phyloP scores from a whole-genome alignment of 352 stramenopile species.

The Hyaloperonospora brassicae region DNA sequence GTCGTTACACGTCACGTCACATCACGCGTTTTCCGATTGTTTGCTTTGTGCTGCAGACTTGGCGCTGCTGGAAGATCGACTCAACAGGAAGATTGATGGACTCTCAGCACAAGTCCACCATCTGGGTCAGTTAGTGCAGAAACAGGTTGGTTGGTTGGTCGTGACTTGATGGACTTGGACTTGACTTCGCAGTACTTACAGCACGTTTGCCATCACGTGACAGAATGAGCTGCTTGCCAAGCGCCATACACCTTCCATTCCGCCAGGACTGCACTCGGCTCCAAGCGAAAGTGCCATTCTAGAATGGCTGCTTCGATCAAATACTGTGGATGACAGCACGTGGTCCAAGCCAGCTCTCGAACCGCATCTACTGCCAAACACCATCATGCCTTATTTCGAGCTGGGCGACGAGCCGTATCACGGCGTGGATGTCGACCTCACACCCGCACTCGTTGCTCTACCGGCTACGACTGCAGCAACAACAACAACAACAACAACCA shows the following conservation, averaged over 20 bases:
- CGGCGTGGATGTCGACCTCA: conserved; percentile 26
- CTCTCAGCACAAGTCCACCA: conserved; percentile 45
- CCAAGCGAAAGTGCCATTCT: conserved; percentile 34
- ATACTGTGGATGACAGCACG: conserved; percentile 35
- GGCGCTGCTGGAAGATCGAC: conserved; percentile 45
- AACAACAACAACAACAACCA: conserved; percentile 5
- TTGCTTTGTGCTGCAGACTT: conserved; percentile 41
- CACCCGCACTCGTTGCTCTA: conserved; percentile 27
- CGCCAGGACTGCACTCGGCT: conserved; percentile 14
- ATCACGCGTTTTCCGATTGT: not conserved
- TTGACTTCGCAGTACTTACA: conserved; percentile 4
- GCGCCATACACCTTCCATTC: conserved; percentile 27
- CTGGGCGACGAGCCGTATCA: conserved; percentile 39
- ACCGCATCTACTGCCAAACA: conserved; percentile 14
- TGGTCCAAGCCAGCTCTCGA: conserved; percentile 15
- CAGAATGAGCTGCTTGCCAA: conserved; percentile 48
- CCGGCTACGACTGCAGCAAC: conserved; percentile 5
- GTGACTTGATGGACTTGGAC: not conserved
- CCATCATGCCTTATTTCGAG: conserved; percentile 44
- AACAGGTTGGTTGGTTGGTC: conserved; percentile 26
- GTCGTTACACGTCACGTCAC: not conserved
- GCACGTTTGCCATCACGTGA: conserved; percentile 1
- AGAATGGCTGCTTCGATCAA: conserved; percentile 57
- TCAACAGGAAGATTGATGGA: conserved; percentile 44
- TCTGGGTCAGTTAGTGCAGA: conserved; percentile 52